Percentiles rank a stretch among this genome's conserved stretches.
Evolutionary conservation across 306 rosid species (phyloP).

Genomic region (Trifolium fragiferum): DNA sequence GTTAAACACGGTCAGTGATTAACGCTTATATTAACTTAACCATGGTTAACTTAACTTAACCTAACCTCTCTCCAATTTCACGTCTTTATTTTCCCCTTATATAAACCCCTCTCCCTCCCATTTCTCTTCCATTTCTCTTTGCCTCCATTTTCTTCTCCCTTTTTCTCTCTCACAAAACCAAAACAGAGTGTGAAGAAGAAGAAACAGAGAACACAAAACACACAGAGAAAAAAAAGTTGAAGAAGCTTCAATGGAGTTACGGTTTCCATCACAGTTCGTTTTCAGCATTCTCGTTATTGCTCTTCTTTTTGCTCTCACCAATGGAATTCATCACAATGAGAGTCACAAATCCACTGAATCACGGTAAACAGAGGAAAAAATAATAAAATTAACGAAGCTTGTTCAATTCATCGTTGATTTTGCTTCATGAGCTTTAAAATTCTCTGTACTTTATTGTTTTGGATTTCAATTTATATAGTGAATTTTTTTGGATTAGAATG

Average conservation of each 20-base stretch:
- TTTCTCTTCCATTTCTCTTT: constrained; percentile 40
- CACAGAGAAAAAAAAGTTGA: constrained; percentile 6
- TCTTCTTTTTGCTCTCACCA: constrained; percentile 41
- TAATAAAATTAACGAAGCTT: background rate
- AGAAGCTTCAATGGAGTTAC: constrained; percentile 57
- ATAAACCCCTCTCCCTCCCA: constrained; percentile 46
- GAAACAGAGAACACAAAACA: background rate
- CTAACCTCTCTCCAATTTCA: background rate
- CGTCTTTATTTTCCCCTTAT: constrained; percentile 44
- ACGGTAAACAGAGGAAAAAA: constrained; percentile 43
- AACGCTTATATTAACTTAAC: constrained; percentile 49
- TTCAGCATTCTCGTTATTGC: constrained; percentile 37
- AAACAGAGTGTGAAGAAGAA: background rate
- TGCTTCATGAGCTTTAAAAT: constrained; percentile 12
- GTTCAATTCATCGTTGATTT: background rate
- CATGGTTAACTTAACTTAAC: constrained; percentile 46
- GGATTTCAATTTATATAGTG: background rate
- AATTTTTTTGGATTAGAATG: background rate
- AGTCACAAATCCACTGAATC: constrained; percentile 30
- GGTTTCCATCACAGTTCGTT: constrained; percentile 38
- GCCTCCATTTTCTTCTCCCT: constrained; percentile 46
- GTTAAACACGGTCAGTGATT: constrained; percentile 37
- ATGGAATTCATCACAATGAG: constrained; percentile 39
- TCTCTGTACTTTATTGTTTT: background rate
- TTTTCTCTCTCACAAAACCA: constrained; percentile 3